A percentile compares a stretch with the other conserved stretches of the same genome.
These are phyloP conservation scores for Piedraia hortae DNA, from an alignment of 2,329 filamentous ascomycete genomes.

Conservation along the genomic window DNA sequence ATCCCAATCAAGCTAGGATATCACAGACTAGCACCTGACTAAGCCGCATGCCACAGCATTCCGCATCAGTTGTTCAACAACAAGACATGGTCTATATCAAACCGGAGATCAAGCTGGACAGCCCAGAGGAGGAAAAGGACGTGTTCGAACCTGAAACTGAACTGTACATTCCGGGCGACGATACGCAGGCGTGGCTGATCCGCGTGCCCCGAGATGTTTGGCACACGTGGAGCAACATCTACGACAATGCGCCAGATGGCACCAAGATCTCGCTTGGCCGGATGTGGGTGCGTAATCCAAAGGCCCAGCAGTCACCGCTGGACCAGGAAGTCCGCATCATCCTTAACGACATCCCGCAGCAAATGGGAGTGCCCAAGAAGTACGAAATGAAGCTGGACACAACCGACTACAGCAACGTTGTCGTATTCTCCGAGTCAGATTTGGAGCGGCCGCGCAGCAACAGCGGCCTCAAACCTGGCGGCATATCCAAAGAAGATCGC, in stretches of 20 bases:
- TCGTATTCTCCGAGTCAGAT: conserved; percentile 81
- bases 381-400: conserved; percentile 54
- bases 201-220: conserved; percentile 57
- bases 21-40: not conserved
- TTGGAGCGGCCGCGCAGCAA: conserved; percentile 16
- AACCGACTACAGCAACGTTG: conserved; percentile 51
- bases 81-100: conserved; percentile 4
- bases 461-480: conserved; percentile 3
- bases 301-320: conserved; percentile 4
- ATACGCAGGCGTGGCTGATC: conserved; percentile 31
- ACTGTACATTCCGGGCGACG: conserved; percentile 7
- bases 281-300: conserved; percentile 21
- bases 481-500: conserved; percentile 7
- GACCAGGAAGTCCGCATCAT: conserved; percentile 33
- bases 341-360: conserved; percentile 34
- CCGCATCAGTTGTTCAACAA: not conserved
- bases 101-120: conserved; percentile 8
- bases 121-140: conserved; percentile 5
- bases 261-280: conserved; percentile 52
- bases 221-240: conserved; percentile 48
- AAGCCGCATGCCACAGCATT: not conserved
- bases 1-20: not conserved
- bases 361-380: conserved; percentile 57
- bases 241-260: conserved; percentile 33
- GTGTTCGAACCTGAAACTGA: conserved; percentile 12